Base-by-base conservation (phyloP, 805 yeast species). In the Schwanniomyces yamadae region DNA sequence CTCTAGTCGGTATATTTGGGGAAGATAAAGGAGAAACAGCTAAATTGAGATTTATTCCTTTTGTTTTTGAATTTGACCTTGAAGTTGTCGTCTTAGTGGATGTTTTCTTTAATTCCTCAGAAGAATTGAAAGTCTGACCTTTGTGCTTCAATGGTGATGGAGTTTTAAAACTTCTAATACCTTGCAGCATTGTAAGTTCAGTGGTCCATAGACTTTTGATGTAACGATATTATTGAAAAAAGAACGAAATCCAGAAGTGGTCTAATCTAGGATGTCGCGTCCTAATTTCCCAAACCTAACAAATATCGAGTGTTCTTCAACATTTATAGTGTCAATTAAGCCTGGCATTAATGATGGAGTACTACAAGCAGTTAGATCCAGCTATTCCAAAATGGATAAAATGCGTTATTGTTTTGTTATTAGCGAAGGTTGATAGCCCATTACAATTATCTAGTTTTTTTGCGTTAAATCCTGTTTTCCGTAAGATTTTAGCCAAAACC, bases 41-140 rank as follows among this genome's bases (percentile, higher is more conserved):
- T 17, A 59, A 36, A 36, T 59, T 58, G 17, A 66, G 41, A 31
- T 56, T 57, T 23, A 66, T 57, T 2, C 71, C 71, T 27, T 56
- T 57, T 14, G 54, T 33, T 36, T 62, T 49, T 4, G 34, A 33
- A 10, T 40, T 37, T 7, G 38, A 31, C n/a, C n/a, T n/a, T n/a
- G n/a, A n/a, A n/a, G n/a, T n/a, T n/a, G n/a, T n/a, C n/a, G n/a
- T n/a, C n/a, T n/a, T n/a, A n/a, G n/a, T n/a, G n/a, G n/a, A n/a
- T n/a, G n/a, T n/a, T n/a, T n/a, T n/a, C n/a, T n/a, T n/a, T n/a
- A n/a, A n/a, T n/a, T n/a, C n/a, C n/a, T n/a, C n/a, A n/a, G n/a
- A n/a, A n/a, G n/a, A n/a, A n/a, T n/a, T n/a, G n/a, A n/a, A n/a
- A n/a, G n/a, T n/a, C n/a, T n/a, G n/a, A n/a, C n/a, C n/a, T n/a